phyloP scores from a whole-genome alignment of 2,329 filamentous ascomycete genomes.

The Mollisia scopiformis region DNA sequence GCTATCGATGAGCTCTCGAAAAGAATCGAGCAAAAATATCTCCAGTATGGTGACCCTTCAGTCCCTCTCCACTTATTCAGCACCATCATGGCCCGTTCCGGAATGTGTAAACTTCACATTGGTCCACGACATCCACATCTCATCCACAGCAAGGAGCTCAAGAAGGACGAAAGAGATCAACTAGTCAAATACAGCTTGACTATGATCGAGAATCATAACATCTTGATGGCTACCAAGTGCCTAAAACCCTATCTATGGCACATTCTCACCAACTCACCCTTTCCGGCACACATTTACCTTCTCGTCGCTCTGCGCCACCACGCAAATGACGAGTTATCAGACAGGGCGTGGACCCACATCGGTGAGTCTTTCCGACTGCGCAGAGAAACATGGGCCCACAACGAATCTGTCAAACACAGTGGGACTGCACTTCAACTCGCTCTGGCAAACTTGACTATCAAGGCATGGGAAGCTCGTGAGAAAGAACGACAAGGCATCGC shows the following conservation, averaged over 20 bases:
- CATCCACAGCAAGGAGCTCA: conserved; percentile 12
- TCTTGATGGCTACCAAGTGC: conserved; percentile 25
- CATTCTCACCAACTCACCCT: conserved; percentile 36
- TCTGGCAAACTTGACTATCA: conserved; percentile 26
- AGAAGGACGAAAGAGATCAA: conserved; percentile 18
- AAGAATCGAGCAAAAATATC: conserved; percentile 41
- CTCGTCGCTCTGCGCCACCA: conserved; percentile 31
- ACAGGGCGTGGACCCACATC: conserved; percentile 31
- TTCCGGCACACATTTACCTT: conserved; percentile 35
- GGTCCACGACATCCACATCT: conserved; percentile 24
- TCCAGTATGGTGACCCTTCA: conserved; percentile 43
- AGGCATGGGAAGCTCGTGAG: conserved; percentile 31
- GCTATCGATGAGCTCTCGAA: conserved; percentile 36
- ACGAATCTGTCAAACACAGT: background rate
- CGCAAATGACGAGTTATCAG: conserved; percentile 24
- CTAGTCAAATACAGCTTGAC: conserved; percentile 17
- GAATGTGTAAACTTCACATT: conserved; percentile 27
- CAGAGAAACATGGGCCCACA: background rate
- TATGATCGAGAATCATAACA: conserved; percentile 35
- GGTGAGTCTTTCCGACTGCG: conserved; percentile 9
- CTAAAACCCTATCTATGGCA: conserved; percentile 36
- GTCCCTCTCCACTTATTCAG: conserved; percentile 39
- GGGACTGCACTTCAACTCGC: conserved; percentile 23
- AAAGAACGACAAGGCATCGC: conserved; percentile 7
- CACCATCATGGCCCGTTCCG: conserved; percentile 15